Evolutionary conservation across 2,329 filamentous ascomycete genomes (phyloP).

Genomic region (Trichoderma simmonsii): DNA sequence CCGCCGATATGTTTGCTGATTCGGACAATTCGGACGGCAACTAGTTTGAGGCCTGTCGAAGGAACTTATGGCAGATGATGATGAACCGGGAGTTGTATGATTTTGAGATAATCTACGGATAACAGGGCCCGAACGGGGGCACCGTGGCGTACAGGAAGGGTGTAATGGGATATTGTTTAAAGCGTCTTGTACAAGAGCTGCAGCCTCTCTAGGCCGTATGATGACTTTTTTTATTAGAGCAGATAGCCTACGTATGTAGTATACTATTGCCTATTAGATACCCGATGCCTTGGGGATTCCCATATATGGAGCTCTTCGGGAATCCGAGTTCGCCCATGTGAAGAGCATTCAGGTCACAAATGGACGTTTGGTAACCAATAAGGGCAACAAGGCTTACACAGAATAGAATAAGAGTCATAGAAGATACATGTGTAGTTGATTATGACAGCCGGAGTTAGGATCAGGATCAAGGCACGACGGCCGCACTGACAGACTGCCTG

Average conservation of each 20-base stretch:
- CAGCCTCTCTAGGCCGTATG: background rate
- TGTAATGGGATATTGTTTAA: background rate
- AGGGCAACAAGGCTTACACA: background rate
- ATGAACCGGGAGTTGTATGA: background rate
- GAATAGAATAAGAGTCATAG: background rate
- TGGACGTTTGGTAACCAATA: background rate
- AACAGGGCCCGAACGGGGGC: background rate
- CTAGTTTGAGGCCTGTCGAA: background rate
- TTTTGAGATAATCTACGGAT: background rate
- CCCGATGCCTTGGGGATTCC: background rate
- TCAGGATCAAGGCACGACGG: background rate
- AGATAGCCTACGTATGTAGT: background rate
- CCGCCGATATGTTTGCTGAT: constrained; percentile 85
- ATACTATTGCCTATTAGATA: background rate
- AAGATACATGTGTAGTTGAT: background rate
- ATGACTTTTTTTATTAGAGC: background rate
- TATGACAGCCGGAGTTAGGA: background rate
- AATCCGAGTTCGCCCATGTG: background rate
- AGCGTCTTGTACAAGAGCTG: background rate
- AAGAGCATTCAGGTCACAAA: background rate
- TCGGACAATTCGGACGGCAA: constrained; percentile 46
- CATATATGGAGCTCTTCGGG: background rate
- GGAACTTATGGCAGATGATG: background rate
- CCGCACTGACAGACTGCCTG: background rate
- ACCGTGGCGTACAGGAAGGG: background rate